phyloP scores from a whole-genome alignment of 2,329 filamentous ascomycete species.

The Cyphellophora attinorum region DNA sequence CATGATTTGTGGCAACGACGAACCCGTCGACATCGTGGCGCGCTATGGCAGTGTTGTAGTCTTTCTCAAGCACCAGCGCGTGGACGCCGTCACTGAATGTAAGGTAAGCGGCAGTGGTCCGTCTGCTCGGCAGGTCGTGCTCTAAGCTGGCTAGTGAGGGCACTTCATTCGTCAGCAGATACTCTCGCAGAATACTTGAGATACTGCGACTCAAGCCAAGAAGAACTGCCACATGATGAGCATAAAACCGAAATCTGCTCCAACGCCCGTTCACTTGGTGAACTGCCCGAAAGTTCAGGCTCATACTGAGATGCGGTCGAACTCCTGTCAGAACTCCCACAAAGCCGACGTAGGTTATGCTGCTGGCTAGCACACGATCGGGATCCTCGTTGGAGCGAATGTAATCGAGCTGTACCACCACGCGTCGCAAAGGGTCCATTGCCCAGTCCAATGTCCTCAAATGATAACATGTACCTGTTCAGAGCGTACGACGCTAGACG shows the following conservation, averaged over 20 bases:
- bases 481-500: constrained; percentile 41
- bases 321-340: constrained; percentile 42
- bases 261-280: constrained; percentile 31
- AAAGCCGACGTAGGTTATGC: constrained; percentile 41
- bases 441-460: constrained; percentile 43
- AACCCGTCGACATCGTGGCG: constrained; percentile 37
- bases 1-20: constrained; percentile 49
- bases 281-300: constrained; percentile 39
- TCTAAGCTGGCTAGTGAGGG: constrained; percentile 12
- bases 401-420: constrained; percentile 46
- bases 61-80: constrained; percentile 47
- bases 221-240: constrained; percentile 43
- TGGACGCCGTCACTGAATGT: constrained; percentile 42
- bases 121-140: constrained; percentile 22
- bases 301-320: constrained; percentile 35
- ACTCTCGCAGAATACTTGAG: constrained; percentile 37
- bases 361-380: constrained; percentile 33
- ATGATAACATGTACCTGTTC: constrained; percentile 24
- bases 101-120: constrained; percentile 48
- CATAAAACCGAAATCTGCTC: constrained; percentile 32
- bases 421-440: constrained; percentile 40
- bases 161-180: constrained; percentile 5
- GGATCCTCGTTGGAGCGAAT: constrained; percentile 21
- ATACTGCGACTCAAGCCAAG: constrained; percentile 46
- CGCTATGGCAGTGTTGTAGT: constrained; percentile 36